These are phyloP conservation scores for Microstegium vimineum DNA, from an alignment of 176 grass and related monocot genomes.

Conservation along the genomic window DNA sequence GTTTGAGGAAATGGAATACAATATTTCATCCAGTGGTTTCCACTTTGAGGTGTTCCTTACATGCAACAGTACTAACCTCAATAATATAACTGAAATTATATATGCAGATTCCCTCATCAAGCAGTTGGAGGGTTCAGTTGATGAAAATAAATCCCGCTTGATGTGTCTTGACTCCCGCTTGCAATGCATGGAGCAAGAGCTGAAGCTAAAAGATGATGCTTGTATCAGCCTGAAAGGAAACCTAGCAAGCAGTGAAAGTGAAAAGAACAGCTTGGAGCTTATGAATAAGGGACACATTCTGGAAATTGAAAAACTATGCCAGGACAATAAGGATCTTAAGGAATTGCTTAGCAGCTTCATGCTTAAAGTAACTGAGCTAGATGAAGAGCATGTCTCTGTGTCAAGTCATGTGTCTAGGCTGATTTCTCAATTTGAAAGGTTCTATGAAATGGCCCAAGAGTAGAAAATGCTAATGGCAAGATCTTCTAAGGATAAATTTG, in stretches of 20 bases:
- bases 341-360: constrained; percentile 46
- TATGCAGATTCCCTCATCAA: constrained; percentile 71
- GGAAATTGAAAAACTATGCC: constrained; percentile 57
- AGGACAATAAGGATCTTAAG: constrained; percentile 56
- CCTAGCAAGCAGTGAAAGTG: constrained; percentile 48
- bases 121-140: constrained; percentile 58
- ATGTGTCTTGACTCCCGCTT: constrained; percentile 56
- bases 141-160: constrained; percentile 50
- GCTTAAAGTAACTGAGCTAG: constrained; percentile 51
- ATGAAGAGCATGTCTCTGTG: constrained; percentile 62
- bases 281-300: constrained; percentile 50
- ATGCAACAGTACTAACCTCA: not conserved
- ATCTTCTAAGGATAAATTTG: constrained; percentile 59
- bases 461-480: constrained; percentile 54
- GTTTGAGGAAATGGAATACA: not conserved
- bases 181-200: constrained; percentile 55
- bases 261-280: constrained; percentile 57
- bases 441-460: constrained; percentile 57
- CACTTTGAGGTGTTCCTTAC: not conserved
- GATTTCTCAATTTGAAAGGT: constrained; percentile 58
- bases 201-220: constrained; percentile 69
- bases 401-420: constrained; percentile 49
- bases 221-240: constrained; percentile 60
- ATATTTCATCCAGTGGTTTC: not conserved
- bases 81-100: not conserved